Conservation (phyloP, 2,329 filamentous ascomycete species). For the Mycosphaerella sp. region DNA sequence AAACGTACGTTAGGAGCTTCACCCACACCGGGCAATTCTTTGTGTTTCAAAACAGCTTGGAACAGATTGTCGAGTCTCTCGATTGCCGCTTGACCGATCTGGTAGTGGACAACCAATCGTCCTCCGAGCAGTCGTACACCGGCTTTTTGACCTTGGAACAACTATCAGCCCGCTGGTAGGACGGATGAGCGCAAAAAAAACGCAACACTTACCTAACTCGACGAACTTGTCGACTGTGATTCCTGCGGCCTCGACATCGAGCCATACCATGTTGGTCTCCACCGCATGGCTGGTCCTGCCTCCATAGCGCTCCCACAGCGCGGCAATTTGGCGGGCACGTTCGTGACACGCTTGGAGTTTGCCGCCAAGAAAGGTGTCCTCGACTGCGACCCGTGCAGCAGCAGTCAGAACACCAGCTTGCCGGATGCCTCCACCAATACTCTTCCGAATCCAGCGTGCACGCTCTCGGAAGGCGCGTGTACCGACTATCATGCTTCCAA, state of each 20-base stretch:
- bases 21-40: slow-evolving; percentile 22
- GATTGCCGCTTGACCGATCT: slow-evolving; percentile 62
- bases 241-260: slow-evolving; percentile 61
- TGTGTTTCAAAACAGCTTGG: slow-evolving; percentile 31
- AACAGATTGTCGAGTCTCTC: slow-evolving; percentile 53
- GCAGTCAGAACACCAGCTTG: slow-evolving; percentile 72
- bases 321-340: slow-evolving; percentile 56
- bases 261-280: slow-evolving; percentile 90
- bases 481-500: slow-evolving; percentile 67
- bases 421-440: slow-evolving; percentile 69
- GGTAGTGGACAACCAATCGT: slow-evolving; percentile 63
- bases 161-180: not conserved
- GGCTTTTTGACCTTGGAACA: slow-evolving; percentile 41
- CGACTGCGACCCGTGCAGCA: slow-evolving; percentile 67
- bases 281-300: slow-evolving; percentile 63
- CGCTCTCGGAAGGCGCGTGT: slow-evolving; percentile 54
- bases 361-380: slow-evolving; percentile 70
- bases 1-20: slow-evolving; percentile 15
- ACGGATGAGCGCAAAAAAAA: not conserved
- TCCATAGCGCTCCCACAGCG: slow-evolving; percentile 62
- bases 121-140: slow-evolving; percentile 53
- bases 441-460: slow-evolving; percentile 71
- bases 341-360: slow-evolving; percentile 55
- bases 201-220: slow-evolving; percentile 36
- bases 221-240: slow-evolving; percentile 49